Evolutionary conservation across 2,329 filamentous ascomycete genomes (phyloP).

Genomic region (Botrytis aclada): DNA sequence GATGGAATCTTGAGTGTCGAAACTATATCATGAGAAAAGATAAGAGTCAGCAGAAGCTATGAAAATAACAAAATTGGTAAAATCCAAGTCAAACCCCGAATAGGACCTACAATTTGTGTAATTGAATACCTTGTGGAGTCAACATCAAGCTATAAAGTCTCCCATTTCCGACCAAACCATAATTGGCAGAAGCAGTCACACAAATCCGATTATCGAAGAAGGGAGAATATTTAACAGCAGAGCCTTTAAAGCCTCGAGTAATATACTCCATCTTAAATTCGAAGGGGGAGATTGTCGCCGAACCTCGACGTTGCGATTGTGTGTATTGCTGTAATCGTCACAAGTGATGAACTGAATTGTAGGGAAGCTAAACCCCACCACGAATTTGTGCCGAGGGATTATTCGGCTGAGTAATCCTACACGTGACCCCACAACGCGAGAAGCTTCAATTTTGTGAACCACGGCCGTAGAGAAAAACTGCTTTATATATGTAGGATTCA

Average conservation of each 20-base stretch:
- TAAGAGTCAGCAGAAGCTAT: background rate
- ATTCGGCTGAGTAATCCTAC: background rate
- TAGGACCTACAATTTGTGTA: slow-evolving; percentile 69
- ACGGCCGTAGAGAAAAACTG: background rate
- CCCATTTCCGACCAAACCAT: slow-evolving; percentile 94
- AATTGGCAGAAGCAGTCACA: slow-evolving; percentile 88
- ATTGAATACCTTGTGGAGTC: slow-evolving; percentile 76
- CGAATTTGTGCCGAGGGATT: background rate
- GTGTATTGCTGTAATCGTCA: background rate
- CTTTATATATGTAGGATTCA: background rate
- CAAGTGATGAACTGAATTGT: background rate
- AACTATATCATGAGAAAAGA: slow-evolving; percentile 50
- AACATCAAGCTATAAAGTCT: slow-evolving; percentile 80
- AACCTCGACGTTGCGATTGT: background rate
- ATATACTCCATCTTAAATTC: slow-evolving; percentile 77
- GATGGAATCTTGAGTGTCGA: slow-evolving; percentile 94
- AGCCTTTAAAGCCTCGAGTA: slow-evolving; percentile 91
- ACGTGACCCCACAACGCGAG: background rate
- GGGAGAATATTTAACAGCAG: slow-evolving; percentile 96
- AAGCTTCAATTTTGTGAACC: background rate
- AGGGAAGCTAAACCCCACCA: background rate
- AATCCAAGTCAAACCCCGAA: background rate
- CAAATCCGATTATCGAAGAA: slow-evolving; percentile 96
- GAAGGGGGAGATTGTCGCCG: background rate
- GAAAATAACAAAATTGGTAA: no score